These are phyloP conservation scores for Paramecium pentaurelia DNA, from an alignment of 73 alveolate genomes.

Conservation along the genomic window DNA sequence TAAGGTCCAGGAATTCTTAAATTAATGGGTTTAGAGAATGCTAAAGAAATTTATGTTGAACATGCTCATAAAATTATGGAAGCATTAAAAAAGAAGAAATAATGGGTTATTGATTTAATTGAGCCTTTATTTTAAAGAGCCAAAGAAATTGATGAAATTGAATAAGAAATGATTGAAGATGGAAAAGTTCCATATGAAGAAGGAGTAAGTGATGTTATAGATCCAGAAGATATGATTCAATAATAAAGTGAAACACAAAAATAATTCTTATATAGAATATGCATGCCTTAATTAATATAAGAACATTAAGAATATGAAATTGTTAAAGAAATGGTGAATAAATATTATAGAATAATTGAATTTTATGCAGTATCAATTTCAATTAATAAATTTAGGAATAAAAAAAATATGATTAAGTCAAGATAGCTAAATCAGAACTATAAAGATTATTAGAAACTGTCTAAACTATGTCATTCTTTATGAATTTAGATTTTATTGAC, in stretches of 20 bases:
- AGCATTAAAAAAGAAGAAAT: not conserved
- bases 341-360: constrained; percentile 51
- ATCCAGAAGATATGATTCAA: not conserved
- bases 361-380: constrained; percentile 19
- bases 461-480: not conserved
- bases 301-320: constrained; percentile 59
- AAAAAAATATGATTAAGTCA: constrained; percentile 32
- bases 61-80: not conserved
- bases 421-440: constrained; percentile 36
- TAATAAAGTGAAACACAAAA: not conserved
- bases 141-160: constrained; percentile 50
- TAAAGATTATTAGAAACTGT: constrained; percentile 25
- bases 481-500: constrained; percentile 37
- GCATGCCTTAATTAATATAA: not conserved
- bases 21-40: constrained; percentile 19
- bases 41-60: constrained; percentile 26
- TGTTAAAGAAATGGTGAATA: constrained; percentile 44
- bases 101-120: constrained; percentile 23
- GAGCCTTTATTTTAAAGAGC: constrained; percentile 29
- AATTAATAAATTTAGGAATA: not conserved
- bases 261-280: not conserved
- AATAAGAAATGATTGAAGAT: constrained; percentile 44
- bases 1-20: constrained; percentile 41
- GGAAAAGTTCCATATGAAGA: constrained; percentile 38
- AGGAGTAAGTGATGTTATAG: not conserved